Base-by-base conservation (phyloP, 2,329 filamentous ascomycete genomes). In the Beauveria bassiana region DNA sequence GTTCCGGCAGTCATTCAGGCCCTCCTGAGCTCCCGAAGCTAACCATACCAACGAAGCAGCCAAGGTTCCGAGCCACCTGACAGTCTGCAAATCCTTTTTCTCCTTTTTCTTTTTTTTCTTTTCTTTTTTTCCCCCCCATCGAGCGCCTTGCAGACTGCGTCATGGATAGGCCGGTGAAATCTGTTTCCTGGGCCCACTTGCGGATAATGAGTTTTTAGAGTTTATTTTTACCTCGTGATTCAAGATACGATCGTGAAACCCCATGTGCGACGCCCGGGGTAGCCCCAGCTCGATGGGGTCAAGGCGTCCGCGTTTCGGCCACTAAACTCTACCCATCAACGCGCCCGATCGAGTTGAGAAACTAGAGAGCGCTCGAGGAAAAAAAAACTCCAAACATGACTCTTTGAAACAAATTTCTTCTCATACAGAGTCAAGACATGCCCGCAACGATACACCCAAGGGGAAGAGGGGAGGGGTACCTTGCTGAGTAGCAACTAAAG, bases 161-260 rank as follows among this genome's bases (percentile, higher is more conserved):
- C 22, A 28, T 28, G 14, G 16, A 9, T 18, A 20, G 20, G 9
- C 28, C 22, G 18, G 28, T 24, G 16, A 14, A 28, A 22, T n/a
- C 8, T 43, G 22, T n/a, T 31, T 45, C 10, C 14, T 26, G 31
- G 4, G 3, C 7, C 45, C 43, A 7, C 28, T 34, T 6, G 10
- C 16, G 10, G 26, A 20, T 8, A 16, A 7, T 9, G 16, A 46
- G 26, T 49, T 50, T 5, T 45, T 43, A 9, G 38, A 26, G 49
- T 52, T 52, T 26, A 14, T 16, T 31, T 28, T 24, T 52, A 38
- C 46, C 40, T 20, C 34, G 18, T 54, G 58, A 60, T 38, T 53
- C 28, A 40, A 34, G 40, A 46, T 43, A 24, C 46, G 26, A 53
- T 47, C 49, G 42, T 60, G 58, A 60, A 60, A 60, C 58, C 50